Conservation (phyloP, 2,329 filamentous ascomycete species). For the Arthrobotrys pseudoclavata region DNA sequence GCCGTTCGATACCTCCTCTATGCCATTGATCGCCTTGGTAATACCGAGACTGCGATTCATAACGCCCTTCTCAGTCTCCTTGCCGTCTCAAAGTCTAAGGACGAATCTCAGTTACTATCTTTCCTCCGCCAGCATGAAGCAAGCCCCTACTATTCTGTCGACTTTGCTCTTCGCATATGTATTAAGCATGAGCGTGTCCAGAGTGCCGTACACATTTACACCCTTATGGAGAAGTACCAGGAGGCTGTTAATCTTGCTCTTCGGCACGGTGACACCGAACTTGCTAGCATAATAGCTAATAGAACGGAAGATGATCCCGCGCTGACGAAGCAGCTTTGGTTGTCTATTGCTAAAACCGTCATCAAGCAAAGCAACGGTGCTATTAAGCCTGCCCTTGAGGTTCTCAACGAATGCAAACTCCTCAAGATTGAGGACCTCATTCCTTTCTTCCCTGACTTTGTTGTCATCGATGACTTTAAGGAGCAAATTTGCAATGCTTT, state of each 20-base stretch:
- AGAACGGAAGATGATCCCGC: slow-evolving; percentile 81
- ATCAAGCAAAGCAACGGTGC: slow-evolving; percentile 82
- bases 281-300: slow-evolving; percentile 90
- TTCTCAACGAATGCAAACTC: slow-evolving; percentile 89
- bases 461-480: slow-evolving; percentile 99
- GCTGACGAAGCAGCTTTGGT: slow-evolving; percentile 93
- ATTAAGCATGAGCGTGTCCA: slow-evolving; percentile 94
- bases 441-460: slow-evolving; percentile 98
- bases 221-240: slow-evolving; percentile 92
- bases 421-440: slow-evolving; percentile 96
- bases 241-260: slow-evolving; percentile 94
- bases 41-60: slow-evolving; percentile 87
- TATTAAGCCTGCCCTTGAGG: slow-evolving; percentile 94
- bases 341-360: slow-evolving; percentile 93
- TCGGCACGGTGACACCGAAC: slow-evolving; percentile 87
- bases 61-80: slow-evolving; percentile 98
- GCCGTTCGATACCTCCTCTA: slow-evolving; percentile 93
- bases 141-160: slow-evolving; percentile 89
- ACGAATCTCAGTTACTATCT: slow-evolving; percentile 85
- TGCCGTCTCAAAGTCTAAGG: slow-evolving; percentile 83
- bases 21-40: slow-evolving; percentile 86
- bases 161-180: slow-evolving; percentile 94
- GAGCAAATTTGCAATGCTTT: slow-evolving; percentile 95
- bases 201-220: slow-evolving; percentile 97
- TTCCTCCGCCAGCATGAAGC: slow-evolving; percentile 93